Base-by-base conservation (phyloP, 768 basidiomycete genomes). In the Boletus coccyginus region DNA sequence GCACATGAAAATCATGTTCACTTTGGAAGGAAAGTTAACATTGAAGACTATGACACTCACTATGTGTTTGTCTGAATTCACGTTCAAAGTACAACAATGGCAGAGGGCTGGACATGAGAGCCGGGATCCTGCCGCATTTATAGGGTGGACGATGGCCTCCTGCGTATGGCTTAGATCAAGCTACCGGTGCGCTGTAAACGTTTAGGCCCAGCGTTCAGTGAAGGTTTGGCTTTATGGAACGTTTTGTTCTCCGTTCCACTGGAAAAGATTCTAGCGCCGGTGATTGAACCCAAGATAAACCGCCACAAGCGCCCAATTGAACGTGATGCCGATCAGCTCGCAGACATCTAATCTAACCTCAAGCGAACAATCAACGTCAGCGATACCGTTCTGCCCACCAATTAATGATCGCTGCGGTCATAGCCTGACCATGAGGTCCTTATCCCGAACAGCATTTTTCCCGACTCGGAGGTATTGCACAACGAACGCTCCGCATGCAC, bases 1-100 rank as follows among this genome's bases (percentile, higher is more conserved):
- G 19, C 48, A 60, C 58, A 56, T 57, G 16, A 43, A 40, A 38
- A 46, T 19, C 12, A 16, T n/a, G 31, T 38, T 57, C 35, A 19
- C 0, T 45, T 59, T 19, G 13, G 42, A 42, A 12, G 13, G 9
- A 36, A 41, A 13, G 14, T 31, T 3, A 3, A 35, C 4, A 27
- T 42, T 12, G 7, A 31, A 35, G 31, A 39, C 16, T 9, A 29
- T 5, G 39, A 17, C 16, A 36, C 67, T 58, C 27, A 69, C 66
- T 48, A 13, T 44, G 2, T 31, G 24, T 44, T 46, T 38, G 10
- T 52, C 5, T 33, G 46, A 31, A 45, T 13, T 53, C 19, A 36
- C 14, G 39, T 31, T 8, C 31, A 17, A n/a, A 45, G 10, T 4
- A 17, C 32, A 35, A 27, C 13, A 12, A n/a, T 1, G 50, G 13